phyloP scores from a whole-genome alignment of 2,329 filamentous ascomycete species.

The Pseudogymnoascus sp. region DNA sequence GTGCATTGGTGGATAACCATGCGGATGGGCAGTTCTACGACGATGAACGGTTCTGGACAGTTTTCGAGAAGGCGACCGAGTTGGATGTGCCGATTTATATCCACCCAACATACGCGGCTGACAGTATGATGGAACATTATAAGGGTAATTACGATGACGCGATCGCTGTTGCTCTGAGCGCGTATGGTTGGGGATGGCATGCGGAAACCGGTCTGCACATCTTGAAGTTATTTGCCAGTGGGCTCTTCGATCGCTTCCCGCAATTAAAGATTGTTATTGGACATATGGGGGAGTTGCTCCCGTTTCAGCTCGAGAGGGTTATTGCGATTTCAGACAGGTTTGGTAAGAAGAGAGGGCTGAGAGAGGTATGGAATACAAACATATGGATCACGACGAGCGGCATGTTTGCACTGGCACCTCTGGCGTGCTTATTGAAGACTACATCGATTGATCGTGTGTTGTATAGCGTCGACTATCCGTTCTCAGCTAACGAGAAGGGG shows the following conservation, averaged over 20 bases:
- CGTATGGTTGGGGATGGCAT: slow-evolving; percentile 45
- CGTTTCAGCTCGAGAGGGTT: slow-evolving; percentile 47
- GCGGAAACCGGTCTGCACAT: slow-evolving; percentile 42
- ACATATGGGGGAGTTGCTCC: slow-evolving; percentile 47
- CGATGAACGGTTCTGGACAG: slow-evolving; percentile 34
- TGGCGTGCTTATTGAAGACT: slow-evolving; percentile 39
- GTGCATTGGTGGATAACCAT: slow-evolving; percentile 41
- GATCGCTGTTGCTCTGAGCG: slow-evolving; percentile 30
- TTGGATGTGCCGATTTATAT: slow-evolving; percentile 39
- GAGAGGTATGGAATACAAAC: slow-evolving; percentile 47
- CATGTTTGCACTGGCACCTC: slow-evolving; percentile 41
- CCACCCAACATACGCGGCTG: slow-evolving; percentile 33
- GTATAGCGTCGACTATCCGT: slow-evolving; percentile 53
- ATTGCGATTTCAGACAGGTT: slow-evolving; percentile 24
- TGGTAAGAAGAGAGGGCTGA: slow-evolving; percentile 33
- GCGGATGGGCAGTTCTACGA: slow-evolving; percentile 37
- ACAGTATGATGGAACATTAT: slow-evolving; percentile 25
- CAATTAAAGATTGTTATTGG: slow-evolving; percentile 47
- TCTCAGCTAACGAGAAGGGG: slow-evolving; percentile 43
- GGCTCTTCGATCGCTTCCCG: slow-evolving; percentile 49
- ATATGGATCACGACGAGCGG: slow-evolving; percentile 52
- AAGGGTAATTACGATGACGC: slow-evolving; percentile 26
- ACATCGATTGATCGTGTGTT: slow-evolving; percentile 44
- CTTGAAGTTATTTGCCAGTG: slow-evolving; percentile 42
- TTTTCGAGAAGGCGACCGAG: slow-evolving; percentile 34